Percentiles rank a stretch among this genome's conserved stretches.
phyloP scores from a whole-genome alignment of 2,329 filamentous ascomycete species.

The Alternaria metachromatica region DNA sequence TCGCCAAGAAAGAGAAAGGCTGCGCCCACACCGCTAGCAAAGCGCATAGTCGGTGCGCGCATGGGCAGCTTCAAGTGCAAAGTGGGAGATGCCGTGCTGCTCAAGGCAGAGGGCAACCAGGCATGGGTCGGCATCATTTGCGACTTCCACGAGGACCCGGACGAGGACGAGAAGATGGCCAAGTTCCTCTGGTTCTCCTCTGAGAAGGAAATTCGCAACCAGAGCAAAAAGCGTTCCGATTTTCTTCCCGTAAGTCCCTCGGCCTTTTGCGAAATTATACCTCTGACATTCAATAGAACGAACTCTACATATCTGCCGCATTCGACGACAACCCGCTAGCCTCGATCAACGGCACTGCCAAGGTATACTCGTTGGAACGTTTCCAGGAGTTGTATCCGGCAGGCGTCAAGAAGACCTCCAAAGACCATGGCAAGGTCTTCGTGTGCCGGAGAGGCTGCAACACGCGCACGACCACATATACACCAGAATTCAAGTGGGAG shows the following conservation, averaged over 20 bases:
- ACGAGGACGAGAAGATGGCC: slow-evolving; percentile 71
- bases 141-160: slow-evolving; percentile 73
- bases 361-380: slow-evolving; percentile 72
- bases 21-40: slow-evolving; percentile 28
- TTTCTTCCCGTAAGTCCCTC: slow-evolving; percentile 66
- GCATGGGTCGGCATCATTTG: slow-evolving; percentile 92
- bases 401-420: slow-evolving; percentile 75
- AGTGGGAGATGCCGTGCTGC: slow-evolving; percentile 81
- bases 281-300: slow-evolving; percentile 65
- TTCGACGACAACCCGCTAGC: slow-evolving; percentile 86
- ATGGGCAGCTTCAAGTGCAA: slow-evolving; percentile 82
- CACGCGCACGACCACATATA: slow-evolving; percentile 86
- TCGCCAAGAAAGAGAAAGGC: slow-evolving; percentile 45
- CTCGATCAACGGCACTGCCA: slow-evolving; percentile 90
- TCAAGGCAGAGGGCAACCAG: slow-evolving; percentile 89
- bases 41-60: slow-evolving; percentile 76
- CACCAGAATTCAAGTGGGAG: slow-evolving; percentile 91
- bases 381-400: slow-evolving; percentile 75
- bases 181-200: slow-evolving; percentile 97
- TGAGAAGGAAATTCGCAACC: slow-evolving; percentile 85
- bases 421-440: slow-evolving; percentile 84
- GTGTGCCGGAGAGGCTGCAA: slow-evolving; percentile 90
- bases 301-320: slow-evolving; percentile 87
- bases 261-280: neutral
- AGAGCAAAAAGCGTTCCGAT: slow-evolving; percentile 81